These are phyloP conservation scores for Vanilla planifolia DNA, from an alignment of 106 monocot genomes.

Conservation along the genomic window DNA sequence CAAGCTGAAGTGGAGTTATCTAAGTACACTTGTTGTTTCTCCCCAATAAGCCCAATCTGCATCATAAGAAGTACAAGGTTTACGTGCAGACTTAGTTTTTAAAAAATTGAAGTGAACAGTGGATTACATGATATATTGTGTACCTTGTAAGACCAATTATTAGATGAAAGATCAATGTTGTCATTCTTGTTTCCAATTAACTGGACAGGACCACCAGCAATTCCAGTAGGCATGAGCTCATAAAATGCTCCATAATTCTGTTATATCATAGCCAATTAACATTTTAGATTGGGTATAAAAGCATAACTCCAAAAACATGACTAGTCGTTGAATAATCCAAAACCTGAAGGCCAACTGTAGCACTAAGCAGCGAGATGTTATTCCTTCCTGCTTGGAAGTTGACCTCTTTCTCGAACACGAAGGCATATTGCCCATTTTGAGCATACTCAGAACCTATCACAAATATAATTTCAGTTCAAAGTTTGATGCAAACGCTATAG, in stretches of 20 bases:
- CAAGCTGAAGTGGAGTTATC: constrained; percentile 15
- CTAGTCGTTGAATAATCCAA: neutral
- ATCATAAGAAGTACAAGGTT: too few relatives aligned
- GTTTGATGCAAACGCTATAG: neutral
- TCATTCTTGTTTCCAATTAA: constrained; percentile 17
- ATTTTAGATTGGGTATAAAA: too few relatives aligned
- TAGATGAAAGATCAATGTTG: constrained; percentile 34
- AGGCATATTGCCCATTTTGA: constrained; percentile 19
- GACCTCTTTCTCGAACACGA: constrained; percentile 22
- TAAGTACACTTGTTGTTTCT: constrained; percentile 9
- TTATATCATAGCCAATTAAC: neutral
- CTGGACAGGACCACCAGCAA: constrained; percentile 38
- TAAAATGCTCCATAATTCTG: constrained; percentile 62
- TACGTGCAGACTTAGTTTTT: too few relatives aligned
- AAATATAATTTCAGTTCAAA: neutral
- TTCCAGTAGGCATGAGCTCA: constrained; percentile 34
- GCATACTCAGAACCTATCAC: constrained; percentile 37
- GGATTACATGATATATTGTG: too few relatives aligned
- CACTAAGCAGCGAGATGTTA: constrained; percentile 53
- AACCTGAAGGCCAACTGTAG: constrained; percentile 62
- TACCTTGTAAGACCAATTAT: constrained; percentile 60
- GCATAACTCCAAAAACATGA: too few relatives aligned
- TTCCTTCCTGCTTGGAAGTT: constrained; percentile 28
- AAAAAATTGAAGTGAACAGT: too few relatives aligned
- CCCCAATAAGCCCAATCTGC: constrained; percentile 38